Conservation (phyloP, 257 asterid genomes). For the Solanum habrochaites region DNA sequence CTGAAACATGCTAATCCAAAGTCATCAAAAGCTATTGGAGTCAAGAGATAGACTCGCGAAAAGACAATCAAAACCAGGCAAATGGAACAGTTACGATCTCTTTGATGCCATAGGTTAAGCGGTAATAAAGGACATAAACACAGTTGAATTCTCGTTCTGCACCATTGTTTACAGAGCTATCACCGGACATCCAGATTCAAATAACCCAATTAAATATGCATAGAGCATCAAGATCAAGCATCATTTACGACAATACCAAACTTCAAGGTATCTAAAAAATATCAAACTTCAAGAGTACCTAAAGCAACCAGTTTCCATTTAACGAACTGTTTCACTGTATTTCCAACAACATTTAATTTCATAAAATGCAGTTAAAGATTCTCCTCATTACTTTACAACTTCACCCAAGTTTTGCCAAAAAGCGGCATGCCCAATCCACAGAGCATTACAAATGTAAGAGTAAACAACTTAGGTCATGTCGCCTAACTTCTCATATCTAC, state of each 20-base stretch:
- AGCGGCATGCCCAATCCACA: not conserved
- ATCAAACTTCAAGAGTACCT: not conserved
- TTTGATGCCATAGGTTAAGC: not conserved
- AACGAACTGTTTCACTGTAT: not conserved
- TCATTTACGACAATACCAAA: not conserved
- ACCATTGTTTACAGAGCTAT: not conserved
- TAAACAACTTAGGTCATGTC: not conserved
- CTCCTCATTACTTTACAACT: not conserved
- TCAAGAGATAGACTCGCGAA: not conserved
- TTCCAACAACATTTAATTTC: not conserved
- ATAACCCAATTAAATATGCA: not conserved
- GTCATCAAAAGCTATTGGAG: constrained; percentile 1
- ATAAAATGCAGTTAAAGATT: not conserved
- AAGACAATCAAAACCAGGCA: not conserved
- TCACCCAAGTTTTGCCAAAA: not conserved
- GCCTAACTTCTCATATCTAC: not conserved
- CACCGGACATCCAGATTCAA: not conserved
- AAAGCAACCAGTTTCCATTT: not conserved
- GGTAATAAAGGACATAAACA: not conserved
- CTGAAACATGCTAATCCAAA: constrained; percentile 35
- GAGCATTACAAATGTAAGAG: not conserved
- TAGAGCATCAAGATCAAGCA: not conserved
- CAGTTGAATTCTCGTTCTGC: not conserved
- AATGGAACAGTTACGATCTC: not conserved
- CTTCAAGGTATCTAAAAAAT: not conserved